phyloP scores from a whole-genome alignment of 495 filamentous ascomycete species.

The Penicillium bovifimosum region DNA sequence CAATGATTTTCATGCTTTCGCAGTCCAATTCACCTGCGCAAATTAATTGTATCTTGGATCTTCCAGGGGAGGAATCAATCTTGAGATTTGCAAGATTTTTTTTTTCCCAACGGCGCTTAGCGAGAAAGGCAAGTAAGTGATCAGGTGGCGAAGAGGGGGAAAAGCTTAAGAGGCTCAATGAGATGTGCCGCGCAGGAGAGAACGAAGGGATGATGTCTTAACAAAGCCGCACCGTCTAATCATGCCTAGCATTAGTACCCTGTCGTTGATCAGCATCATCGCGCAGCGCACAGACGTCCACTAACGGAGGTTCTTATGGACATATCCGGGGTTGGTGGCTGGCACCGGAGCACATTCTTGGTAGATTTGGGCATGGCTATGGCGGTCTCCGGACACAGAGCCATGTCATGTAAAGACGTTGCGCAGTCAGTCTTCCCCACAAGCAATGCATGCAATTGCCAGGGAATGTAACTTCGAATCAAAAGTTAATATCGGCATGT shows the following conservation, averaged over 20 bases:
- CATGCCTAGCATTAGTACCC: constrained; percentile 4
- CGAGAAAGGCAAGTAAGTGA: neutral
- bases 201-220: constrained; percentile 20
- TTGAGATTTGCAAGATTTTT: neutral
- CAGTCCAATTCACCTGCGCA: neutral
- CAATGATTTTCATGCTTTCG: constrained; percentile 2
- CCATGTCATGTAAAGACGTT: neutral
- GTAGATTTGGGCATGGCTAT: neutral
- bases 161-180: neutral
- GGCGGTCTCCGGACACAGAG: neutral
- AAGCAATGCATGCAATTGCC: neutral
- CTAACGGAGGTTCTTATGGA: constrained; percentile 12
- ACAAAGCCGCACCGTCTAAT: constrained; percentile 21
- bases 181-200: constrained; percentile 10
- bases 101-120: constrained; percentile 23
- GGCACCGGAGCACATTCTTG: neutral
- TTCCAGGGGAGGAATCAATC: neutral
- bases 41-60: neutral
- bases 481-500: neutral
- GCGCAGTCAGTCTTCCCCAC: neutral
- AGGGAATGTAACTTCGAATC: constrained; percentile 1
- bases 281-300: constrained; percentile 23
- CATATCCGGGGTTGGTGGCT: constrained; percentile 20
- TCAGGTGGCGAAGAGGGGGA: constrained; percentile 1
- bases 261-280: constrained; percentile 20